Conservation (phyloP, 2,329 filamentous ascomycete species). For the Neoascochyta sp. region DNA sequence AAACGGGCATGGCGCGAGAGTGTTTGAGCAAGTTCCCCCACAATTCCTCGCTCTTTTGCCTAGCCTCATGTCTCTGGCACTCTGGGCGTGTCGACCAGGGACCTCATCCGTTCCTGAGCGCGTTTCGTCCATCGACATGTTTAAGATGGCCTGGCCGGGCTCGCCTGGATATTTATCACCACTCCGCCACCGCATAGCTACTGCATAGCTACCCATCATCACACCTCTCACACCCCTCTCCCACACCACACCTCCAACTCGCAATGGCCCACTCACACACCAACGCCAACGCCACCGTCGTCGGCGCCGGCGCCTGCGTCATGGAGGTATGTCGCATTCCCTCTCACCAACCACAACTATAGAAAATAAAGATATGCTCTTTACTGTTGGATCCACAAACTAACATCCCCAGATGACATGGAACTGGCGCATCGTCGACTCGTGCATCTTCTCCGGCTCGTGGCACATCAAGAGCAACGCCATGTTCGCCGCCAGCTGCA, state of each 20-base stretch:
- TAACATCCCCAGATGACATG: conserved; percentile 64
- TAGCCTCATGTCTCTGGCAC: conserved; percentile 4
- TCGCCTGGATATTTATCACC: not conserved
- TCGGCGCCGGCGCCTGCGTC: conserved; percentile 32
- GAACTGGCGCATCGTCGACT: conserved; percentile 72
- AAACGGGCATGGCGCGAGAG: conserved; percentile 12
- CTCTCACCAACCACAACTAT: not conserved
- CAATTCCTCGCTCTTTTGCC: conserved; percentile 11
- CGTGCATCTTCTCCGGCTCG: conserved; percentile 64
- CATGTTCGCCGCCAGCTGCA: conserved; percentile 77
- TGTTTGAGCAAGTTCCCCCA: conserved; percentile 28
- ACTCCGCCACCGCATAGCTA: not conserved
- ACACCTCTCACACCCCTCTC: conserved; percentile 1
- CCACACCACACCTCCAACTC: conserved; percentile 3
- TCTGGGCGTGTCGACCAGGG: conserved; percentile 6
- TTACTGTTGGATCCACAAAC: not conserved
- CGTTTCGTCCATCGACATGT: conserved; percentile 5
- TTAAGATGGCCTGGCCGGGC: too few species aligned
- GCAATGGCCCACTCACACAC: conserved; percentile 15
- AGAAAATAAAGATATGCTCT: not conserved
- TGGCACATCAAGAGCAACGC: conserved; percentile 68
- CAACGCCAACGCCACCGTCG: conserved; percentile 7
- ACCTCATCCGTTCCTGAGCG: conserved; percentile 5
- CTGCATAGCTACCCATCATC: not conserved
- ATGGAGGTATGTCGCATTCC: conserved; percentile 35